Conservation (phyloP, 371 early-diverging fungal genomes). For the Actinomucor elegans region DNA sequence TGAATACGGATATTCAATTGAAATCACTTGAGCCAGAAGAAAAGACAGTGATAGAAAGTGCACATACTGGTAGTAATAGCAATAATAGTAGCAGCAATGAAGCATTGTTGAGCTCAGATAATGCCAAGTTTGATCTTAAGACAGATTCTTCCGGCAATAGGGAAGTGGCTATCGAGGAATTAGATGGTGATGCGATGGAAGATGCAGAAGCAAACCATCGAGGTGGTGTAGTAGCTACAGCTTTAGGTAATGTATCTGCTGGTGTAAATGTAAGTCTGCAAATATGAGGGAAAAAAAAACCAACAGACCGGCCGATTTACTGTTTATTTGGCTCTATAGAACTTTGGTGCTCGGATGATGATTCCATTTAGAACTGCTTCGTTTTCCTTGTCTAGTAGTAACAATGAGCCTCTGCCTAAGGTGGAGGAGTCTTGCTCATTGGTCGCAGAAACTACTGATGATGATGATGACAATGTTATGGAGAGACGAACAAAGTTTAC, state of each 20-base stretch:
- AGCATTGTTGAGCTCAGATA: too few relatives aligned
- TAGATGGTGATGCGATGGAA: neutral
- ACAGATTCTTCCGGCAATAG: neutral
- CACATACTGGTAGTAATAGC: too few relatives aligned
- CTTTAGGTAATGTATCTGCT: conserved; percentile 33
- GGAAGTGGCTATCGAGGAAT: neutral
- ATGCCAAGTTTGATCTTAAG: neutral
- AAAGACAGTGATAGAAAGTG: neutral
- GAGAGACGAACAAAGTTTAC: neutral
- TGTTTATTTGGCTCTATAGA: conserved; percentile 4
- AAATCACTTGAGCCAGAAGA: conserved; percentile 6
- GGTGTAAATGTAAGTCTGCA: conserved; percentile 36
- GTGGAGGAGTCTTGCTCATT: neutral
- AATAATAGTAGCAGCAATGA: neutral
- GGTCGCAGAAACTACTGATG: neutral
- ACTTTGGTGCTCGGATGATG: conserved; percentile 22
- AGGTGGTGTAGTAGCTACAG: conserved; percentile 31
- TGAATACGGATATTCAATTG: conserved; percentile 2
- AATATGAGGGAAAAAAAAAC: conserved; percentile 3
- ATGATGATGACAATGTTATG: neutral
- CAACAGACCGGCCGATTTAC: too few relatives aligned
- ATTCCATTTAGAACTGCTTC: conserved; percentile 13
- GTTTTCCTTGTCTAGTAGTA: neutral
- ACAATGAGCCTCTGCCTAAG: neutral
- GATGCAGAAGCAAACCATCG: conserved; percentile 2